Conservation (phyloP, 352 stramenopile species). For the Pythium utonaiense region DNA sequence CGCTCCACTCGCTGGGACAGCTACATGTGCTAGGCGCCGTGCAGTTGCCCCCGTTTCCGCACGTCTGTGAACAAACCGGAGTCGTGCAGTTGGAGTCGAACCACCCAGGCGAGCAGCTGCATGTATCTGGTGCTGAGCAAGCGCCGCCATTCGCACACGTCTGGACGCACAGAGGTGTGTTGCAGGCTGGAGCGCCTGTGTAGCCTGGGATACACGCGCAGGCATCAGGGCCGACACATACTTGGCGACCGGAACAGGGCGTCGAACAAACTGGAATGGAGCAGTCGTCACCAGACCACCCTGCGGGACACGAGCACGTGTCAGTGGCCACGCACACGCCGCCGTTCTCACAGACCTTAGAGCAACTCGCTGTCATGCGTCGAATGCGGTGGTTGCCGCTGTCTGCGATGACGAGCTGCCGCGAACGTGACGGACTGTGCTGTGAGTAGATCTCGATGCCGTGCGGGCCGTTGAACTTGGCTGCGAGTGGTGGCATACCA, state of each 20-base stretch:
- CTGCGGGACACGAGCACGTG: conserved; percentile 75
- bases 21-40: conserved; percentile 89
- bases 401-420: conserved; percentile 89
- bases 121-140: conserved; percentile 93
- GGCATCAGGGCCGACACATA: conserved; percentile 91
- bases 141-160: conserved; percentile 81
- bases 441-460: conserved; percentile 65
- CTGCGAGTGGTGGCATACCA: conserved; percentile 75
- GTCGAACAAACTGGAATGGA: conserved; percentile 63
- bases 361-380: conserved; percentile 87
- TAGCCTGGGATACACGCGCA: conserved; percentile 94
- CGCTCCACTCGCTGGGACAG: conserved; percentile 87
- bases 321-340: conserved; percentile 86
- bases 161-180: conserved; percentile 86
- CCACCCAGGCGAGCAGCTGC: conserved; percentile 88
- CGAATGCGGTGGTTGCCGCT: conserved; percentile 92
- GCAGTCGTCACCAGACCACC: conserved; percentile 92
- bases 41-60: conserved; percentile 95
- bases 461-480: conserved; percentile 64
- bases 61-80: conserved; percentile 94
- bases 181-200: conserved; percentile 61
- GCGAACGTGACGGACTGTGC: conserved; percentile 45
- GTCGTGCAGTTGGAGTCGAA: conserved; percentile 97
- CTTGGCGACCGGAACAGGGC: conserved; percentile 47
- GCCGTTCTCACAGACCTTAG: conserved; percentile 94